Base-by-base conservation (phyloP, 2,329 filamentous ascomycete species). In the Thelonectria olida region DNA sequence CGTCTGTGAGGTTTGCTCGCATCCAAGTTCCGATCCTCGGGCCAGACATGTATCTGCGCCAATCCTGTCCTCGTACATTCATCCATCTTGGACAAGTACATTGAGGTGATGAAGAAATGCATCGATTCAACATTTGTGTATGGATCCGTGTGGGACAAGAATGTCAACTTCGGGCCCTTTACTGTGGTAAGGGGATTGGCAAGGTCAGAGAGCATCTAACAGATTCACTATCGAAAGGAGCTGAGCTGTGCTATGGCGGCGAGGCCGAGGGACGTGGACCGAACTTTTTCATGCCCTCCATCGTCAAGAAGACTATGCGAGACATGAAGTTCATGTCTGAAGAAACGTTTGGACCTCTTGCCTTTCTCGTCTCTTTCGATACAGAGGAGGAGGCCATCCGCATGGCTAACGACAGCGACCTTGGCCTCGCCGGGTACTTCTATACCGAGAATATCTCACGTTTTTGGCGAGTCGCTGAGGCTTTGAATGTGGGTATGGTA, bases 321-420 rank as follows among this genome's bases (percentile, higher is more conserved):
- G 83, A 88, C 25, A 91, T 91, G 88, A 75, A 81, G 48, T 78
- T 91, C 48, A 83, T 86, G n/a, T 79, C 79, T 1, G 89, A 92
- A 68, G 89, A 92, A 75, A 91, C 88, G 0, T 92, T 92, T 67
- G 89, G 89, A 2, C 89, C 89, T 3, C 84, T 91, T 1, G 89
- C 88, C 1, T 88, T 85, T 0, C 74, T 92, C 27, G 10, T 7
- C 27, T 6, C 10, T 10, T 54, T 54, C 25, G 20, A 28, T 7
- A 36, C 15, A 2, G 51, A 54, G 19, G 25, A 15, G 1, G 38
- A 54, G 10, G 51, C 23, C 1, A 34, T 54, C 10, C 15, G 15
- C 7, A 20, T 44, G 38, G 51, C 51, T 4, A 44, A 54, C 20
- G 39, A 19, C 3, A 31, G 10, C 15, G 39, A 44, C 13, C 31